These are phyloP conservation scores for Coemansia sp. DNA, from an alignment of 192 early-diverging fungal species.

Conservation along the genomic window DNA sequence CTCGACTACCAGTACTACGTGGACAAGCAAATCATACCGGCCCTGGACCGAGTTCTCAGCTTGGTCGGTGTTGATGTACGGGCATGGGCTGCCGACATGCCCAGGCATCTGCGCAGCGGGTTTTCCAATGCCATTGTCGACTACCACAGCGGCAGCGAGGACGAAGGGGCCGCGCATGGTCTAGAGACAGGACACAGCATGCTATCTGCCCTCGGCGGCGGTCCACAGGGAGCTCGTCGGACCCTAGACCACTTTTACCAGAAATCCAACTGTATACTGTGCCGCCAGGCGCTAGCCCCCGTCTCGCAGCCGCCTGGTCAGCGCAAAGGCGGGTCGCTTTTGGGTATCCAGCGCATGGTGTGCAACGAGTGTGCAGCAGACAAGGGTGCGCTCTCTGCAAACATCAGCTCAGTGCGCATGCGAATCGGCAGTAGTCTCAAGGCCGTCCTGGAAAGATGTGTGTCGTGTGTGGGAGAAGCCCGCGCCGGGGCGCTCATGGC, in stretches of 20 bases:
- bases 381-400: slow-evolving; percentile 8
- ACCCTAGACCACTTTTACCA: slow-evolving; percentile 42
- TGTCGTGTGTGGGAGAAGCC: slow-evolving; percentile 19
- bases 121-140: slow-evolving; percentile 8
- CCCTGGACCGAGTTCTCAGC: slow-evolving; percentile 72
- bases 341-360: neutral
- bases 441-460: slow-evolving; percentile 15
- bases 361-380: slow-evolving; percentile 20
- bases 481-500: slow-evolving; percentile 30
- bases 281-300: slow-evolving; percentile 10
- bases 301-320: neutral
- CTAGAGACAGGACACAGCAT: too few species aligned
- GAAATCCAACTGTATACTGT: slow-evolving; percentile 31
- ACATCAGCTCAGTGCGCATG: slow-evolving; percentile 4
- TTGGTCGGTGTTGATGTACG: slow-evolving; percentile 66
- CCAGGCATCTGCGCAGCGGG: slow-evolving; percentile 15
- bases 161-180: neutral
- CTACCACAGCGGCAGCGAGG: slow-evolving; percentile 1
- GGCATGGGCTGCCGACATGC: slow-evolving; percentile 30
- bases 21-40: slow-evolving; percentile 76
- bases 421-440: slow-evolving; percentile 4
- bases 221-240: too few species aligned
- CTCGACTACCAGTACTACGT: slow-evolving; percentile 84
- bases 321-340: neutral
- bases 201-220: neutral